Percentiles rank a stretch among this genome's conserved stretches.
Conservation (phyloP, 148 eudicot genomes). For the Bassia scoparia region DNA sequence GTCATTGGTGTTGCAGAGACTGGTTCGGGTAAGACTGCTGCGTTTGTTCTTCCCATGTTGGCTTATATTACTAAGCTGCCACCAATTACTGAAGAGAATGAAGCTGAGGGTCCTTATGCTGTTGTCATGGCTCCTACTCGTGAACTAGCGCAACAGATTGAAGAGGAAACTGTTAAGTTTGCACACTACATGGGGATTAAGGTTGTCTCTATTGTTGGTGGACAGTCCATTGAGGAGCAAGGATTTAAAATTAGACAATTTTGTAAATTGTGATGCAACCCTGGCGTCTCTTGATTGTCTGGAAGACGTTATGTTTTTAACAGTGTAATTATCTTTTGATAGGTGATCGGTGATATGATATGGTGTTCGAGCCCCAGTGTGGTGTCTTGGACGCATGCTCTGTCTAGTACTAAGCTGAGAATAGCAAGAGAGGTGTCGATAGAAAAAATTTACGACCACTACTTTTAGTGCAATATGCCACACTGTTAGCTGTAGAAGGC, state of each 20-base stretch:
- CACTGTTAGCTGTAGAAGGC: constrained; percentile 81
- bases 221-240: constrained; percentile 84
- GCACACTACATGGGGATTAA: constrained; percentile 68
- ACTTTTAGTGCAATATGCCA: constrained; percentile 86
- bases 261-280: constrained; percentile 79
- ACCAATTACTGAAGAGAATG: constrained; percentile 53
- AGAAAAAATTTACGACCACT: constrained; percentile 63
- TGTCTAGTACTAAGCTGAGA: constrained; percentile 68
- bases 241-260: constrained; percentile 75
- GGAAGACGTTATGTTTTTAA: constrained; percentile 55
- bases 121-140: constrained; percentile 92
- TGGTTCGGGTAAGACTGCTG: constrained; percentile 59
- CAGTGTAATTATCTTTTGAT: constrained; percentile 81
- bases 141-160: constrained; percentile 84
- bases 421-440: constrained; percentile 77
- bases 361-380: constrained; percentile 86
- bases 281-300: constrained; percentile 70
- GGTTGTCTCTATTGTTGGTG: constrained; percentile 84
- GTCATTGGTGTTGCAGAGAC: constrained; percentile 64
- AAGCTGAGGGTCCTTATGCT: constrained; percentile 85
- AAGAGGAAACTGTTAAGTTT: constrained; percentile 75
- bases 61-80: constrained; percentile 54
- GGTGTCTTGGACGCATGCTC: constrained; percentile 80
- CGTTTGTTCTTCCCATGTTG: constrained; percentile 63
- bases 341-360: constrained; percentile 79